phyloP scores from a whole-genome alignment of 1,139 yeast genomes.

The Lizanozyma gosingica region DNA sequence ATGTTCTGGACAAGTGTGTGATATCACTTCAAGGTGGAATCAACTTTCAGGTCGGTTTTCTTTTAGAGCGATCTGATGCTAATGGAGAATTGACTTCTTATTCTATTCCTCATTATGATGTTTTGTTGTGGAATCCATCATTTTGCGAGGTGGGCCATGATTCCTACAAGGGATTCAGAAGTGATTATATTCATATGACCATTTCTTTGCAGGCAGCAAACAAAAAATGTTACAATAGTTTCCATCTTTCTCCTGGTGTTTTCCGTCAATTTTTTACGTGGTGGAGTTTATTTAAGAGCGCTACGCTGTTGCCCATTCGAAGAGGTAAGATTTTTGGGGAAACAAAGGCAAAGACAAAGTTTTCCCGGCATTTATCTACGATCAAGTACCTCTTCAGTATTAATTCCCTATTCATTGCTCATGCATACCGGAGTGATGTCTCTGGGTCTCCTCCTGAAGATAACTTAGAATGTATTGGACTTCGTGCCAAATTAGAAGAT shows the following conservation, averaged over 20 bases:
- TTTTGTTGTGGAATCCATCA: slow-evolving; percentile 56
- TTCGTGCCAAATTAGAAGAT: slow-evolving; percentile 31
- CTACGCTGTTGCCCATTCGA: slow-evolving; percentile 33
- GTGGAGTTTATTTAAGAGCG: slow-evolving; percentile 39
- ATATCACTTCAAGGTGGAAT: slow-evolving; percentile 56
- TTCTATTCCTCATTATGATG: slow-evolving; percentile 64
- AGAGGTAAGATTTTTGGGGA: slow-evolving; percentile 34
- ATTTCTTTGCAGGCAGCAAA: slow-evolving; percentile 52
- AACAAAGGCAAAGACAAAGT: slow-evolving; percentile 23
- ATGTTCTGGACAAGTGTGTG: slow-evolving; percentile 41
- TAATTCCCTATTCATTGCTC: slow-evolving; percentile 32
- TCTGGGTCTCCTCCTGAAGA: slow-evolving; percentile 13
- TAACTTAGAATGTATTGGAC: slow-evolving; percentile 28
- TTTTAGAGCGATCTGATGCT: slow-evolving; percentile 38
- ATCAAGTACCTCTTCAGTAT: slow-evolving; percentile 34
- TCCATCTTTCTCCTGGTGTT: slow-evolving; percentile 32
- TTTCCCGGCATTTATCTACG: slow-evolving; percentile 34
- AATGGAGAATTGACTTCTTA: slow-evolving; percentile 38
- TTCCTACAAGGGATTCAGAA: slow-evolving; percentile 71
- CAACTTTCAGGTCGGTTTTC: slow-evolving; percentile 47
- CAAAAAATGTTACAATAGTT: slow-evolving; percentile 30
- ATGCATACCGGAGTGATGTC: slow-evolving; percentile 22
- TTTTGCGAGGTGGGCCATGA: slow-evolving; percentile 50
- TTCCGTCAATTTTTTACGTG: slow-evolving; percentile 33
- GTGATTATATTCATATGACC: slow-evolving; percentile 73